Base-by-base conservation (phyloP, 2,329 filamentous ascomycete species). In the Cercospora sesami region DNA sequence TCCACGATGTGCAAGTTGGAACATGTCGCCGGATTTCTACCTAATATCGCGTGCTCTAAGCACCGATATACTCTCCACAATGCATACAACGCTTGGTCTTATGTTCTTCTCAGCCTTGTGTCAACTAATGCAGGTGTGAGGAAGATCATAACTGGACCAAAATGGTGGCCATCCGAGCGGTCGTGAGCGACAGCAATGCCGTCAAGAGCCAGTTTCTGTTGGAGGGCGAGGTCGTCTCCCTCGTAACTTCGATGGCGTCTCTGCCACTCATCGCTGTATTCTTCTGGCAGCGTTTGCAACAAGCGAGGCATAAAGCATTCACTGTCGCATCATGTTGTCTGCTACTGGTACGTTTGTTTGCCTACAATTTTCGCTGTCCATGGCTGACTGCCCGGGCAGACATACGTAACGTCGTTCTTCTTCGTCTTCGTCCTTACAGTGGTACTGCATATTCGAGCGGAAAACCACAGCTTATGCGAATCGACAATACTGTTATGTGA, bases 371-470 rank as follows among this genome's bases (percentile, higher is more conserved):
- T 3, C n/a, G 5, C 18, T 12, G n/a, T 16, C 1, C 18, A 9
- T 39, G 63, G 30, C 68, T 63, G 28, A 62, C n/a, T 10, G 18
- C 26, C 6, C 23, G n/a, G 2, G 10, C 42, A 71, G 69, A 70
- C 67, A 28, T 73, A 73, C 36, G 26, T 68, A 9, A 61, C 68
- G 8, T 65, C 64, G 6, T 73, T 73, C 57, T 23, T 71, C 59
- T 73, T 70, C 64, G 66, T 73, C 51, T 69, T 71, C 45, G 42
- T 71, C 31, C 61, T 71, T 39, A 71, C 71, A 14, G 61, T 64
- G 16, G 33, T 73, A 26, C 59, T 73, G 12, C 71, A 73, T 51
- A 63, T 73, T 28, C 66, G 64, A 10, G 60, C 51, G 4, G 33
- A 68, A 14, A 68, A 65, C 36, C 39, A 66, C 18, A 58, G 51